phyloP scores from a whole-genome alignment of 257 asterid species.

The Linaria vulgaris region DNA sequence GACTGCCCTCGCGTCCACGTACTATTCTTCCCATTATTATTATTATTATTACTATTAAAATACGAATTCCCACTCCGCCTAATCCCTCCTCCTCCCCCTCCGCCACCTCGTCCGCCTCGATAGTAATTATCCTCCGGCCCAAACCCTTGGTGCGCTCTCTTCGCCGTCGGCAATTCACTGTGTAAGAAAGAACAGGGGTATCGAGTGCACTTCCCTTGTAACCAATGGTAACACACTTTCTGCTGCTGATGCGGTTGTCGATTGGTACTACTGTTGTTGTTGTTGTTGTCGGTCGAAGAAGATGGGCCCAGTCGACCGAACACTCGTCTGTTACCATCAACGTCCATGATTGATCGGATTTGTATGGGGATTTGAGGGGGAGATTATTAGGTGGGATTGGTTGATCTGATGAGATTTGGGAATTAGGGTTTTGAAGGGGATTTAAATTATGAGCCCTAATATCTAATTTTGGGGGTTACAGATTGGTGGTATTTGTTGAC shows the following conservation, averaged over 20 bases:
- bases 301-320: constrained; percentile 66
- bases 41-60: constrained; percentile 50
- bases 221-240: constrained; percentile 80
- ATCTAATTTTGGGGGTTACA: too few relatives aligned
- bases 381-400: too few relatives aligned
- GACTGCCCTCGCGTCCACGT: constrained; percentile 51
- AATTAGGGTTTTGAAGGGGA: too few relatives aligned
- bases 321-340: constrained; percentile 70
- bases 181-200: constrained; percentile 73
- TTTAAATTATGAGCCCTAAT: too few relatives aligned
- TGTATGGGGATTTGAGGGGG: too few relatives aligned
- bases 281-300: constrained; percentile 36
- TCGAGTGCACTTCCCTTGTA: constrained; percentile 81
- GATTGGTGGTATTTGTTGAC: too few relatives aligned
- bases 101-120: constrained; percentile 47
- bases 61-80: constrained; percentile 45
- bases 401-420: too few relatives aligned
- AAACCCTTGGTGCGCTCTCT: constrained; percentile 70
- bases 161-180: constrained; percentile 65
- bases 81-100: constrained; percentile 9
- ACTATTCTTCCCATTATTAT: constrained; percentile 43
- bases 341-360: constrained; percentile 47
- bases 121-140: constrained; percentile 55
- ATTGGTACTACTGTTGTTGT: constrained; percentile 14
- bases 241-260: constrained; percentile 30